phyloP scores from a whole-genome alignment of 2,329 filamentous ascomycete genomes.

The Tricladium varicosporioides region DNA sequence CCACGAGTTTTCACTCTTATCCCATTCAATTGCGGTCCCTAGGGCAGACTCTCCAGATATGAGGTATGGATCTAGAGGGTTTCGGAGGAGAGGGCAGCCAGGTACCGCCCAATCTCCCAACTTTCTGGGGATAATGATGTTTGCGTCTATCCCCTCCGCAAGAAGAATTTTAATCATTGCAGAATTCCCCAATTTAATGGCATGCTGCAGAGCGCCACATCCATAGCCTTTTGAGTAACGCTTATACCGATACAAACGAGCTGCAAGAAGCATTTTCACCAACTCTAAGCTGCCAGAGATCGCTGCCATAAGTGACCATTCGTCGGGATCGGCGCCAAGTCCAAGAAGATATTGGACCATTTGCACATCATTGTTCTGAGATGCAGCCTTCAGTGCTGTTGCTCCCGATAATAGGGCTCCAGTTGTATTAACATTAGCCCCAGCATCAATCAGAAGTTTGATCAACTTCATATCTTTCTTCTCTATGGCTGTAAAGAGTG shows the following conservation, averaged over 20 bases:
- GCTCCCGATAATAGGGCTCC: not conserved
- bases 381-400: slow-evolving; percentile 5
- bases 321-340: slow-evolving; percentile 9
- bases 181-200: slow-evolving; percentile 2
- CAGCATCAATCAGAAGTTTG: slow-evolving; percentile 6
- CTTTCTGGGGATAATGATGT: slow-evolving; percentile 1
- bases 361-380: not conserved
- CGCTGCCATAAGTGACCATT: slow-evolving; percentile 5
- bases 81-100: not conserved
- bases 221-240: slow-evolving; percentile 4
- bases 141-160: slow-evolving; percentile 6
- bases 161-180: slow-evolving; percentile 1
- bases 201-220: slow-evolving; percentile 4
- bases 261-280: slow-evolving; percentile 6
- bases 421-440: slow-evolving; percentile 4
- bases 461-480: slow-evolving; percentile 3
- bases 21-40: slow-evolving; percentile 4
- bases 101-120: not conserved
- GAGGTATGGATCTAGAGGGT: not conserved
- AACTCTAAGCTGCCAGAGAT: slow-evolving; percentile 3
- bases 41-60: not conserved
- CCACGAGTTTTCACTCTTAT: slow-evolving; percentile 1
- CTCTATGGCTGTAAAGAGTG: slow-evolving; percentile 5
- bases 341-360: slow-evolving; percentile 9
- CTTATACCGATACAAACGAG: slow-evolving; percentile 2